Percentiles rank a stretch among this genome's conserved stretches.
Conservation (phyloP, 805 yeast genomes). For the Candida nanaspora region DNA sequence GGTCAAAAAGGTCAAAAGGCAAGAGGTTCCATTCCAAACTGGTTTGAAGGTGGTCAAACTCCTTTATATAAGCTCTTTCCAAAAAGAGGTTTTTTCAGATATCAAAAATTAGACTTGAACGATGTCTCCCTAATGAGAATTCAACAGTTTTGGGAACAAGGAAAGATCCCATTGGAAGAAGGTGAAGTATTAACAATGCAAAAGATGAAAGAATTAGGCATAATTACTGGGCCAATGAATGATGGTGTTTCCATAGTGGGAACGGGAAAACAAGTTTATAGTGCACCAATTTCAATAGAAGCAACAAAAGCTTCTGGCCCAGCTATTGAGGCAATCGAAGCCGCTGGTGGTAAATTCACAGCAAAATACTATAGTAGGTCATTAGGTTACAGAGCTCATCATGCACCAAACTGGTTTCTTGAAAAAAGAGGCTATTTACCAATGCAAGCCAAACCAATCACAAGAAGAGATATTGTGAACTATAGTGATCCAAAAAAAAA, state of each 20-base stretch:
- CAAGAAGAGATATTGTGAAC: conserved; percentile 69
- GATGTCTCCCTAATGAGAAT: conserved; percentile 64
- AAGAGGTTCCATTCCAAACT: conserved; percentile 78
- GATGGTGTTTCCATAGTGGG: conserved; percentile 83
- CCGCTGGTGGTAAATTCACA: conserved; percentile 64
- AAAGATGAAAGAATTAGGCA: conserved; percentile 67
- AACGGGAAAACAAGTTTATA: conserved; percentile 43
- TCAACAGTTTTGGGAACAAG: conserved; percentile 61
- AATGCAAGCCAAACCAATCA: conserved; percentile 76
- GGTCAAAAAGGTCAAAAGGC: conserved; percentile 99
- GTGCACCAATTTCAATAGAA: conserved; percentile 65
- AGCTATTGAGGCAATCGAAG: conserved; percentile 71
- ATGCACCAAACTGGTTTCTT: conserved; percentile 65
- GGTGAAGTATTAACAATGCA: conserved; percentile 69
- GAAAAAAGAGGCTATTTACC: conserved; percentile 75
- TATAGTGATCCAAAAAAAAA: conserved; percentile 65
- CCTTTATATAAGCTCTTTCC: conserved; percentile 82
- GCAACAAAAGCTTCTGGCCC: conserved; percentile 73
- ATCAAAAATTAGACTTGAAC: conserved; percentile 42
- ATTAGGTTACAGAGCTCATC: conserved; percentile 66
- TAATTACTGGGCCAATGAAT: conserved; percentile 60
- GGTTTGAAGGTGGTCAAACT: conserved; percentile 99
- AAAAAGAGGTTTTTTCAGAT: conserved; percentile 78
- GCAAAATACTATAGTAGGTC: conserved; percentile 60
- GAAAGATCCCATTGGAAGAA: conserved; percentile 50